phyloP scores from a whole-genome alignment of 2,329 filamentous ascomycete genomes.

The Penicillium sp. region DNA sequence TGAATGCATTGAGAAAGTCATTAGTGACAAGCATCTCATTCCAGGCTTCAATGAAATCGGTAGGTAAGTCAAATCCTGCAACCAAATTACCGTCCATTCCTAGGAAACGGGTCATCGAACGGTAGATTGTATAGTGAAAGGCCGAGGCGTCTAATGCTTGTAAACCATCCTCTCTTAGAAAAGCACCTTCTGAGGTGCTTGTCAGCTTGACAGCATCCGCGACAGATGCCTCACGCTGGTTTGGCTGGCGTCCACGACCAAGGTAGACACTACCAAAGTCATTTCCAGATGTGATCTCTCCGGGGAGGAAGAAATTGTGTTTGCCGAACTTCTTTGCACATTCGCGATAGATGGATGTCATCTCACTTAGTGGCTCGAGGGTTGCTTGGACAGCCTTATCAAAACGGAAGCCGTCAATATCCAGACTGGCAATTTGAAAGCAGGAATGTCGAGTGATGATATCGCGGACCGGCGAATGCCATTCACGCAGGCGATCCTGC shows the following conservation, averaged over 20 bases:
- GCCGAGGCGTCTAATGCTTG: conserved; percentile 60
- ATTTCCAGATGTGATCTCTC: conserved; percentile 65
- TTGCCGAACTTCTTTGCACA: conserved; percentile 60
- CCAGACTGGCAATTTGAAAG: conserved; percentile 61
- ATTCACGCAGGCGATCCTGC: conserved; percentile 66
- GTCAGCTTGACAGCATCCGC: conserved; percentile 53
- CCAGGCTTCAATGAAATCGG: conserved; percentile 59
- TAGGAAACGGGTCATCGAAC: conserved; percentile 60
- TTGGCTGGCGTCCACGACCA: conserved; percentile 61
- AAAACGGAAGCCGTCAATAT: conserved; percentile 66
- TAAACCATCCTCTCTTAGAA: conserved; percentile 54
- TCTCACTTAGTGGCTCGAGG: conserved; percentile 60
- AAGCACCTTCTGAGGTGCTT: conserved; percentile 47
- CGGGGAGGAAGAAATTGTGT: conserved; percentile 63
- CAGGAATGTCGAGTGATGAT: conserved; percentile 63
- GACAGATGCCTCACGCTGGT: conserved; percentile 50
- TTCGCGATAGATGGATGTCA: conserved; percentile 56
- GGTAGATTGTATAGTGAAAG: conserved; percentile 65
- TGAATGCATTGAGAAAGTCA: conserved; percentile 61
- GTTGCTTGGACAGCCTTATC: conserved; percentile 67
- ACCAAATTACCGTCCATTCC: conserved; percentile 59
- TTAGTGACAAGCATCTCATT: conserved; percentile 58
- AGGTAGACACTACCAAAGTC: conserved; percentile 61
- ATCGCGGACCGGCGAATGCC: conserved; percentile 58
- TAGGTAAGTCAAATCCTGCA: conserved; percentile 54